A percentile compares a stretch with the other conserved stretches of the same genome.
phyloP scores from a whole-genome alignment of 352 stramenopile species.

The Pythium aquatile region DNA sequence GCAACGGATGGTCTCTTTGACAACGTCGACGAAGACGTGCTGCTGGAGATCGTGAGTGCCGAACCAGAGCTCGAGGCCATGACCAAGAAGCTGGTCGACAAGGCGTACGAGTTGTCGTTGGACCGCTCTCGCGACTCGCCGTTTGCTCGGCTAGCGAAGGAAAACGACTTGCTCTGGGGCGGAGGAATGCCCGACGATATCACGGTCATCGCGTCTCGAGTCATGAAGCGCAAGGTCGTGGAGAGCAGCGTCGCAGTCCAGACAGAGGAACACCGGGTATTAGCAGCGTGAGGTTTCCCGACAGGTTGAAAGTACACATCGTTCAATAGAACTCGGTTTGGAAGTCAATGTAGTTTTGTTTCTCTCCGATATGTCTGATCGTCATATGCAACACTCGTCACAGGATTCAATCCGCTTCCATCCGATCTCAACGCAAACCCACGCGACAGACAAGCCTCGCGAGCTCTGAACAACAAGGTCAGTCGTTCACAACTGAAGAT shows the following conservation, averaged over 20 bases:
- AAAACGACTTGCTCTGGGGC: constrained; percentile 97
- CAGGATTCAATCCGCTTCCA: no score
- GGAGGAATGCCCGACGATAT: constrained; percentile 93
- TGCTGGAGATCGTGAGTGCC: constrained; percentile 67
- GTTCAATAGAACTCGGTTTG: neutral
- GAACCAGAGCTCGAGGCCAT: constrained; percentile 68
- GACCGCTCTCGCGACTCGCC: constrained; percentile 91
- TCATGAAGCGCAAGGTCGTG: constrained; percentile 40
- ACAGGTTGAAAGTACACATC: neutral
- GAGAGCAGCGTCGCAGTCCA: constrained; percentile 3
- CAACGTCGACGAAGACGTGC: constrained; percentile 90
- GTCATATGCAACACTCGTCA: no score
- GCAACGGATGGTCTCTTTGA: constrained; percentile 97
- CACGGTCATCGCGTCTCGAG: constrained; percentile 70
- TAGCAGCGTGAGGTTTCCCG: neutral
- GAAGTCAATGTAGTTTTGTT: no score
- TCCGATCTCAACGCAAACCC: no score
- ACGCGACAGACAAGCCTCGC: no score
- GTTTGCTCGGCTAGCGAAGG: constrained; percentile 96
- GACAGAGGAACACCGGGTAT: neutral
- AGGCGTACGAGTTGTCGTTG: constrained; percentile 91
- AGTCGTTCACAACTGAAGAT: no score
- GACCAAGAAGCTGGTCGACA: constrained; percentile 77
- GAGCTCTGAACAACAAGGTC: no score
- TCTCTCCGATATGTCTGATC: no score